Evolutionary conservation across 306 rosid genomes (phyloP).

Genomic region (Castanopsis chinensis): DNA sequence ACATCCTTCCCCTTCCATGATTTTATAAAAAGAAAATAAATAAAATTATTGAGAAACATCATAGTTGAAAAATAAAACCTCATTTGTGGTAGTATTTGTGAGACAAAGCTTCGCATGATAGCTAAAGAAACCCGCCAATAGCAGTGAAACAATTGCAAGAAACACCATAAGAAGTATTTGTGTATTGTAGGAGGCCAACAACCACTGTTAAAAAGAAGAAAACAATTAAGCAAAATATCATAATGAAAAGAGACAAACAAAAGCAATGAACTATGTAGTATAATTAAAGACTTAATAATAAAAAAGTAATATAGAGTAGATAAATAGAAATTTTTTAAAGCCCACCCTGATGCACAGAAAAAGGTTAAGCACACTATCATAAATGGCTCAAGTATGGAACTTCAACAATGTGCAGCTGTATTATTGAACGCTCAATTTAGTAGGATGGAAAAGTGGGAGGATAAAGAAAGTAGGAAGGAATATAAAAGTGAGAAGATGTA

Average conservation of each 20-base stretch:
- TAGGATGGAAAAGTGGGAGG: too few relatives aligned
- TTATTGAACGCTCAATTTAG: not conserved
- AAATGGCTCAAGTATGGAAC: not conserved
- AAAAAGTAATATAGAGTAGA: too few relatives aligned
- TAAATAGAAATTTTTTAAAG: not conserved
- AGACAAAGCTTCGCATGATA: constrained; percentile 92
- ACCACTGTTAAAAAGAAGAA: constrained; percentile 58
- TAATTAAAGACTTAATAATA: too few relatives aligned
- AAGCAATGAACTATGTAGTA: too few relatives aligned
- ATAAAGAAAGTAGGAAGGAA: too few relatives aligned
- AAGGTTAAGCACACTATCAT: not conserved
- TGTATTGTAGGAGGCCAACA: constrained; percentile 80
- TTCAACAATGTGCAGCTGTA: not conserved
- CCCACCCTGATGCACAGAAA: not conserved
- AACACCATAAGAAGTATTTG: constrained; percentile 82
- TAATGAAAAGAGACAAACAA: constrained; percentile 3
- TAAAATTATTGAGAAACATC: constrained; percentile 15
- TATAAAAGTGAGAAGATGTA: too few relatives aligned
- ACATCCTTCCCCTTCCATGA: not conserved
- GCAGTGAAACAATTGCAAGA: constrained; percentile 70
- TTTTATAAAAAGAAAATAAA: not conserved
- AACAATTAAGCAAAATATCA: constrained; percentile 12
- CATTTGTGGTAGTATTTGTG: constrained; percentile 87
- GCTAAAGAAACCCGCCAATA: constrained; percentile 77
- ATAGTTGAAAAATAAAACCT: constrained; percentile 48